These are phyloP conservation scores for Durotheca rogersii DNA, from an alignment of 495 filamentous ascomycete species.

Conservation along the genomic window DNA sequence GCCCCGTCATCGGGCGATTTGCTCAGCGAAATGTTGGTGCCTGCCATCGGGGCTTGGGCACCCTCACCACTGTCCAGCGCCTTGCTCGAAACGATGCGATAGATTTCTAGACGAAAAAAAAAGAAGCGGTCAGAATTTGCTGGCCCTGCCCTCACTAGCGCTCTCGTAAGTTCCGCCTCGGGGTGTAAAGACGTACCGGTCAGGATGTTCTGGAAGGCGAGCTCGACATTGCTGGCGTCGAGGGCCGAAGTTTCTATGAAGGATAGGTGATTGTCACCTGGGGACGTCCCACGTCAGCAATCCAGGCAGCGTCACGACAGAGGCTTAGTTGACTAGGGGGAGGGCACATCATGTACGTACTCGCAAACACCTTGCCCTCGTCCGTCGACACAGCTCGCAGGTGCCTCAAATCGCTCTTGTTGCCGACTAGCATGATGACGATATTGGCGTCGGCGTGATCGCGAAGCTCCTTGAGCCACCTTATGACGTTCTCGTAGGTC, in stretches of 20 bases:
- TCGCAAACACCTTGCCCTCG: conserved; percentile 97
- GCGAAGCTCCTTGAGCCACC: conserved; percentile 98
- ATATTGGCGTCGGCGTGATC: conserved; percentile 99
- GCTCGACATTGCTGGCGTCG: conserved; percentile 98
- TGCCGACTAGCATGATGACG: conserved; percentile 99
- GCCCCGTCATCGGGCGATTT: conserved; percentile 71
- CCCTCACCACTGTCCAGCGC: conserved; percentile 83
- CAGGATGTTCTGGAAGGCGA: conserved; percentile 99
- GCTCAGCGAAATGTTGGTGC: conserved; percentile 79
- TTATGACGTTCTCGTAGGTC: conserved; percentile 97
- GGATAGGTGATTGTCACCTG: conserved; percentile 91
- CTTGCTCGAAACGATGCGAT: conserved; percentile 98
- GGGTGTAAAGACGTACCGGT: conserved; percentile 70
- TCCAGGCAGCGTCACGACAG: no score
- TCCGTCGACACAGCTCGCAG: conserved; percentile 96
- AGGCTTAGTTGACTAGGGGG: neutral
- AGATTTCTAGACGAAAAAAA: conserved; percentile 97
- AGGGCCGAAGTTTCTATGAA: conserved; percentile 99
- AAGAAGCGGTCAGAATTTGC: conserved; percentile 8
- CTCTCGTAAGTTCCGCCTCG: conserved; percentile 9
- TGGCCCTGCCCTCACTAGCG: conserved; percentile 16
- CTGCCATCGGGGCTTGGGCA: conserved; percentile 69
- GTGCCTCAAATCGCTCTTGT: conserved; percentile 99
- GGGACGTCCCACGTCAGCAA: conserved; percentile 31
- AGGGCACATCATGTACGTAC: conserved; percentile 54